Percentiles rank a stretch among this genome's conserved stretches.
These are phyloP conservation scores for Ophiostoma fasciatum DNA, from an alignment of 2,329 filamentous ascomycete genomes.

Conservation along the genomic window DNA sequence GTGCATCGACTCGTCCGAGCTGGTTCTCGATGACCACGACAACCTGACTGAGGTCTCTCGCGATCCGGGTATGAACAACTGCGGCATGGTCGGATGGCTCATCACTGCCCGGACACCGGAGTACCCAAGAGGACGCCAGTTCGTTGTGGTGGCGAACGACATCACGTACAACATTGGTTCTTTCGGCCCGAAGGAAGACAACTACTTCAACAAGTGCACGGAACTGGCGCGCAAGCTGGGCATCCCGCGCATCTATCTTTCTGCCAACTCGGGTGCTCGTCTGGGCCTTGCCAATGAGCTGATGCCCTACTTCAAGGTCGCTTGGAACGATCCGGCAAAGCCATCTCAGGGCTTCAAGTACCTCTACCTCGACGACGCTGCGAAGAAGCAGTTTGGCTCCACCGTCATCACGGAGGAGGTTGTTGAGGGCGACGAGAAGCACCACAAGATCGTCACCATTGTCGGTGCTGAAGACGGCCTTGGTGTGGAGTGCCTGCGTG, in stretches of 20 bases:
- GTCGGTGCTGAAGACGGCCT: conserved; percentile 89
- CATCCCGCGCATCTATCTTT: conserved; percentile 93
- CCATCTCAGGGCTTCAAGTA: conserved; percentile 92
- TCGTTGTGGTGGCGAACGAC: conserved; percentile 96
- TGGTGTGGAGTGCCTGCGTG: conserved; percentile 92
- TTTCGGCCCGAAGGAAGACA: conserved; percentile 90
- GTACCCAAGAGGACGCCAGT: conserved; percentile 81
- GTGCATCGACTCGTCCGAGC: conserved; percentile 85
- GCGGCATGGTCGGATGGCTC: conserved; percentile 98
- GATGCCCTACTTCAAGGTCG: conserved; percentile 92
- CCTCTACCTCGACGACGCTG: conserved; percentile 77
- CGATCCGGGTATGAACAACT: conserved; percentile 86
- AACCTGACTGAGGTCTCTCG: conserved; percentile 85
- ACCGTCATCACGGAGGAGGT: conserved; percentile 81
- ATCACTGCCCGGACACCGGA: conserved; percentile 90
- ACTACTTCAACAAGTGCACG: conserved; percentile 98
- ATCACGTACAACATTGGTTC: conserved; percentile 99
- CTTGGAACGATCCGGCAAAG: conserved; percentile 75
- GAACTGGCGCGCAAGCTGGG: conserved; percentile 82
- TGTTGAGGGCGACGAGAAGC: conserved; percentile 71
- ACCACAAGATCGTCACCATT: conserved; percentile 88
- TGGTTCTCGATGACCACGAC: conserved; percentile 89
- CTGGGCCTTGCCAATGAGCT: conserved; percentile 94
- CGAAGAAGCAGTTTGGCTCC: conserved; percentile 76
- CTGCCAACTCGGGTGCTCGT: conserved; percentile 95